These are phyloP conservation scores for Aciculoconidium aculeatum DNA, from an alignment of 805 yeast species.

Conservation along the genomic window DNA sequence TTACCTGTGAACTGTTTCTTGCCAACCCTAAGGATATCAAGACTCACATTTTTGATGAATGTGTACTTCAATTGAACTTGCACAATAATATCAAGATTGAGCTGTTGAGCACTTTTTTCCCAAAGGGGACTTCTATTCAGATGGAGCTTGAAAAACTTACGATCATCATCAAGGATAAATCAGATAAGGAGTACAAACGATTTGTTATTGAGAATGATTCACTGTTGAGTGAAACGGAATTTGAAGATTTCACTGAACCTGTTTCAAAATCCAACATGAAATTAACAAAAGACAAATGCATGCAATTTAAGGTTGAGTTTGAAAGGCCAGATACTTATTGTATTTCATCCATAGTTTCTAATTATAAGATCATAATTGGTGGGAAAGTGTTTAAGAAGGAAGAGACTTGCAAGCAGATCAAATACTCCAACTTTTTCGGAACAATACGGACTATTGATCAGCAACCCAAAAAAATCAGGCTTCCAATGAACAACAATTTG, in stretches of 20 bases:
- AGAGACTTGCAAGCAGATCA: not conserved
- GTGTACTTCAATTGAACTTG: conserved; percentile 4
- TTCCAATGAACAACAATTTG: conserved; percentile 3
- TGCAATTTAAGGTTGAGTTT: conserved; percentile 4
- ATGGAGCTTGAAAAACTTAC: too few species aligned
- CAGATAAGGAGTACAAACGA: too few species aligned
- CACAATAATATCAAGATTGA: conserved; percentile 1
- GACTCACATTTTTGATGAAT: conserved; percentile 6
- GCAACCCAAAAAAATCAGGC: conserved; percentile 1
- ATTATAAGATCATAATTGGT: conserved; percentile 1
- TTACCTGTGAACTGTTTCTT: not conserved
- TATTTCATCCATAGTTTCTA: not conserved
- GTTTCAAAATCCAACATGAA: too few species aligned
- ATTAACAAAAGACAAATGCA: too few species aligned
- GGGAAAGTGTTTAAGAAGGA: not conserved
- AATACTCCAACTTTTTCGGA: conserved; percentile 1
- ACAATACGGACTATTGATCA: conserved; percentile 4
- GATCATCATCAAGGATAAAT: too few species aligned
- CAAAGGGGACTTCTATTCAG: too few species aligned
- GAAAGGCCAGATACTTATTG: conserved; percentile 2
- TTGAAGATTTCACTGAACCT: too few species aligned
- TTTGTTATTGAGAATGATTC: too few species aligned
- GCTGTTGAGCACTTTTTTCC: conserved; percentile 1
- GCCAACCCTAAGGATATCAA: conserved; percentile 3
- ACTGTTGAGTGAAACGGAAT: too few species aligned